Percentiles rank a stretch among this genome's conserved stretches.
phyloP scores from a whole-genome alignment of 1,284 basidiomycete genomes.

The Ustilago lituana region DNA sequence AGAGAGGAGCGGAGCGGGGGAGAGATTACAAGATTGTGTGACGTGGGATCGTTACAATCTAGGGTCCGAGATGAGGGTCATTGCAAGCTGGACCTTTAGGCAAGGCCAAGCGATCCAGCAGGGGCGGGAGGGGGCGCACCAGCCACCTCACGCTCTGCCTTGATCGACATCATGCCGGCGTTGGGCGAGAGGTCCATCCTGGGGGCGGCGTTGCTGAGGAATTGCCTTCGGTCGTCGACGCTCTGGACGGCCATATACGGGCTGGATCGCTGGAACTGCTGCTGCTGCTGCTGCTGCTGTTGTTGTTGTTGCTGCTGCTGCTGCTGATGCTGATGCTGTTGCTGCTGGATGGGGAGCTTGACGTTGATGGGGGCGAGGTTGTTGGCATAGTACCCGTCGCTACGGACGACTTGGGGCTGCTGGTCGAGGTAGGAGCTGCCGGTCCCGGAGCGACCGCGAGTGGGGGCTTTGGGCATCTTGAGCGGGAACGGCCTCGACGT shows the following conservation, averaged over 20 bases:
- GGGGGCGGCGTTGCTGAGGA: constrained; percentile 18
- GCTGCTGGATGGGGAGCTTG: constrained; percentile 10
- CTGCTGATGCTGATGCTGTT: constrained; percentile 8
- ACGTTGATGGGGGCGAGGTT: constrained; percentile 34
- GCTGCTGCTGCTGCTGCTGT: constrained; percentile 20
- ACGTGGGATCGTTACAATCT: too few relatives aligned
- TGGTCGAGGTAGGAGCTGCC: constrained; percentile 33
- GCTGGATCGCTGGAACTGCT: constrained; percentile 17
- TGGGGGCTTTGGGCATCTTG: constrained; percentile 47
- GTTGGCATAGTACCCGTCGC: constrained; percentile 16
- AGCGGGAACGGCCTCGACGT: constrained; percentile 36
- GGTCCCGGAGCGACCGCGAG: constrained; percentile 29
- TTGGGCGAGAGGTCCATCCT: constrained; percentile 27
- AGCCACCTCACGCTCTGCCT: constrained; percentile 26
- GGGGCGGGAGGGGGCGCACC: constrained; percentile 21
- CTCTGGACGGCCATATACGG: constrained; percentile 31
- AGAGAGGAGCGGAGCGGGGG: neutral
- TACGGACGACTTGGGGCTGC: constrained; percentile 5
- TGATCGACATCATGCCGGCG: constrained; percentile 21
- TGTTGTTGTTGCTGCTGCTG: constrained; percentile 19
- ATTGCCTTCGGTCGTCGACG: constrained; percentile 21
- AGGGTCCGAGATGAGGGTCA: too few relatives aligned
- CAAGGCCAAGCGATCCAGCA: constrained; percentile 41
- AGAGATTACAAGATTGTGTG: too few relatives aligned
- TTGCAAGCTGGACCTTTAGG: constrained; percentile 3